Conservation (phyloP, 2,329 filamentous ascomycete species). For the Aspergillus sp. region DNA sequence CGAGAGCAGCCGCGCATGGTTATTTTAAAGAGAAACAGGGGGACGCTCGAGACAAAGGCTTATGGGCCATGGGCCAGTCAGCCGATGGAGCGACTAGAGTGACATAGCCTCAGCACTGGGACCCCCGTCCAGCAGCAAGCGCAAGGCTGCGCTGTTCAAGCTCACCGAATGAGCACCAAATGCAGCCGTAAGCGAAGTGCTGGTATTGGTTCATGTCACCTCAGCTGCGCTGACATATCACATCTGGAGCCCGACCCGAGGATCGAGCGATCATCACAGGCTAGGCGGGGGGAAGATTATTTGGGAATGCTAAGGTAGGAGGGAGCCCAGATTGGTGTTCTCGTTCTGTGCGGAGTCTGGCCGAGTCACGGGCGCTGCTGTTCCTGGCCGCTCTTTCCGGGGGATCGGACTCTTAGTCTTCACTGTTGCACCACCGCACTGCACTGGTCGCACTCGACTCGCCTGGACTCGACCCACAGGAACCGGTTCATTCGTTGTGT, state of each 20-base stretch:
- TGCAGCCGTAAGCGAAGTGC: neutral
- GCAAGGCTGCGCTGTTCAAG: neutral
- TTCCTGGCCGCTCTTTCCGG: no score
- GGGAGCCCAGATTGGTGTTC: neutral
- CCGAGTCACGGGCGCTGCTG: no score
- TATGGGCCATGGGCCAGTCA: neutral
- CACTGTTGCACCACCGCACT: neutral
- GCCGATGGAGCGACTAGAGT: neutral
- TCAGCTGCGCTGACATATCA: conserved; percentile 3
- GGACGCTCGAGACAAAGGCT: neutral
- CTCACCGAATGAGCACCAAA: no score
- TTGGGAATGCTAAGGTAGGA: neutral
- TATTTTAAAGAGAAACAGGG: conserved; percentile 3
- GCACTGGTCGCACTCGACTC: no score
- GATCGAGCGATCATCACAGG: conserved; percentile 2
- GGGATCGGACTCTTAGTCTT: neutral
- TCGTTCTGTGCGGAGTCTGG: neutral
- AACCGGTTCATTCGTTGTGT: no score
- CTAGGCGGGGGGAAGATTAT: neutral
- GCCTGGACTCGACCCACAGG: neutral
- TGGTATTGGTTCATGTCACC: conserved; percentile 5
- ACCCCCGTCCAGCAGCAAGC: no score
- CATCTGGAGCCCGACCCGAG: neutral
- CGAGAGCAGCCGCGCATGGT: neutral
- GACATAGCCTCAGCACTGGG: neutral